Conservation (phyloP, 2,329 filamentous ascomycete species). For the Tolypocladium tundrense region DNA sequence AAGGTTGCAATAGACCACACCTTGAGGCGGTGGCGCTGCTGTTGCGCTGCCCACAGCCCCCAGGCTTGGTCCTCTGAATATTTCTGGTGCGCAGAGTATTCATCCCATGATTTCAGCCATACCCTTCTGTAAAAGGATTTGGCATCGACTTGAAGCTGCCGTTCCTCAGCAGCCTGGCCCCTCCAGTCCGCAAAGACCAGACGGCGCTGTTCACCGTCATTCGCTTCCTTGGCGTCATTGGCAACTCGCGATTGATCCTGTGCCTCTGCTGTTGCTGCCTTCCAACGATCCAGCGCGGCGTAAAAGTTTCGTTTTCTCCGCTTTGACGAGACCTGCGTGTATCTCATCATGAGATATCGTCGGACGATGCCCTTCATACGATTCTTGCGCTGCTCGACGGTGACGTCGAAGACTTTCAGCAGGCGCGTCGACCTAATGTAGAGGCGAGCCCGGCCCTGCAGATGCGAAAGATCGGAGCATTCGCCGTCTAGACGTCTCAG, state of each 20-base stretch:
- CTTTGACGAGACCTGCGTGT: conserved; percentile 21
- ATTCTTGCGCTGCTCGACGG: conserved; percentile 14
- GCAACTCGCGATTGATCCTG: conserved; percentile 7
- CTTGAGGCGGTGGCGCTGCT: conserved; percentile 23
- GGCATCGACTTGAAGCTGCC: conserved; percentile 9
- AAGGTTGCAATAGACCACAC: conserved; percentile 26
- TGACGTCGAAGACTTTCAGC: conserved; percentile 15
- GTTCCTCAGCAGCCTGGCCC: conserved; percentile 6
- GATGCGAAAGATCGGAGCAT: conserved; percentile 7
- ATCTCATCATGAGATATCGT: conserved; percentile 22
- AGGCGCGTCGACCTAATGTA: conserved; percentile 19
- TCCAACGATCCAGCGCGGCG: conserved; percentile 20
- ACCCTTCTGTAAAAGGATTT: conserved; percentile 9
- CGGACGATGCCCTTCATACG: conserved; percentile 18
- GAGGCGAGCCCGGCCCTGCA: conserved; percentile 17
- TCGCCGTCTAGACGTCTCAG: conserved; percentile 6
- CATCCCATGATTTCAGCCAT: conserved; percentile 12
- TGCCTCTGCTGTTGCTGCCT: conserved; percentile 5
- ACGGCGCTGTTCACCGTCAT: conserved; percentile 5
- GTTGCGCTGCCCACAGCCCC: conserved; percentile 20
- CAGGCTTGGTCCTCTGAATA: conserved; percentile 15
- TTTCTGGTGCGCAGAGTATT: conserved; percentile 11
- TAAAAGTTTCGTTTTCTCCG: conserved; percentile 22
- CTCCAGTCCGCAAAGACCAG: conserved; percentile 11
- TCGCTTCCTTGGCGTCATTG: conserved; percentile 6